Percentiles rank a stretch among this genome's conserved stretches.
Conservation (phyloP, 2,329 filamentous ascomycete species). For the Coniochaeta ligniaria region DNA sequence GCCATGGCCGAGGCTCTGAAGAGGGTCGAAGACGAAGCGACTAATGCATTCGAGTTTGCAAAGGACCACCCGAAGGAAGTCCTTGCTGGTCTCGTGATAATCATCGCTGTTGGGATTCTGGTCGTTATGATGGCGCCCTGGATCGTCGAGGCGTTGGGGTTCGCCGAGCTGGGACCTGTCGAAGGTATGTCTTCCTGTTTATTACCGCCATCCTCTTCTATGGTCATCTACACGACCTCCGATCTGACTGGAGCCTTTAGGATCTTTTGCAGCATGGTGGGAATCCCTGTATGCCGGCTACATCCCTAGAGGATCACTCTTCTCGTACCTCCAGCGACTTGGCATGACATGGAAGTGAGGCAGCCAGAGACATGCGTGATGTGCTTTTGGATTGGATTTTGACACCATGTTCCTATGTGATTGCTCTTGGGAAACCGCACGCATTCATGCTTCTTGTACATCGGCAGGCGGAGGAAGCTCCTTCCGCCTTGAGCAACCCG, state of each 20-base stretch:
- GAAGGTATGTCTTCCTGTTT: background rate
- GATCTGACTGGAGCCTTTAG: conserved; percentile 4
- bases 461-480: too few species aligned
- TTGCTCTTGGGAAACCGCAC: background rate
- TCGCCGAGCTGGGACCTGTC: conserved; percentile 9
- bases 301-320: conserved; percentile 31
- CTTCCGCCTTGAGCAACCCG: too few species aligned
- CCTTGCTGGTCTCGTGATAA: conserved; percentile 12
- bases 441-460: background rate
- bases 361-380: background rate
- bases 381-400: too few species aligned
- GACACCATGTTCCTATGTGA: too few species aligned
- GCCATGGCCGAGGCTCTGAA: conserved; percentile 14
- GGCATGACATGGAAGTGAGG: conserved; percentile 24
- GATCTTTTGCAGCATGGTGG: conserved; percentile 31
- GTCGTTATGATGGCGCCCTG: conserved; percentile 12
- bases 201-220: background rate
- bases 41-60: conserved; percentile 11
- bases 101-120: conserved; percentile 12
- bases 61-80: conserved; percentile 9
- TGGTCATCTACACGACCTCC: background rate
- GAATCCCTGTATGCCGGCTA: conserved; percentile 27
- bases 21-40: conserved; percentile 9
- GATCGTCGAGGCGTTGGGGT: conserved; percentile 14
- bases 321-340: conserved; percentile 32